Evolutionary conservation across 2,329 filamentous ascomycete genomes (phyloP).

Genomic region (Ceratocystis destructans): DNA sequence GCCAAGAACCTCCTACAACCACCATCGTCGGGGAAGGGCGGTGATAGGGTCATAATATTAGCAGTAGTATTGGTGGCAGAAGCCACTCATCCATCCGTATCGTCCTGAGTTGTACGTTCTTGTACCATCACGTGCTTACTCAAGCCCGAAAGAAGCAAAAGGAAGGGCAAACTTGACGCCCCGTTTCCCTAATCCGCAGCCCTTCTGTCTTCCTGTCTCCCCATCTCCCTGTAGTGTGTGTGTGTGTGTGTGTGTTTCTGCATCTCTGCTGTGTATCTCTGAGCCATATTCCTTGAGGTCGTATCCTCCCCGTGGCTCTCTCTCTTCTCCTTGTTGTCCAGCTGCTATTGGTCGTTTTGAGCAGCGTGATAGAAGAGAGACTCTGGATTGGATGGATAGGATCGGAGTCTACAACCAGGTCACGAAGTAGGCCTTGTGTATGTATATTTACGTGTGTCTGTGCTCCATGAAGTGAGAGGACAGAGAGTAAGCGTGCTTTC

Average conservation of each 20-base stretch:
- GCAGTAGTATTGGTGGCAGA: not conserved
- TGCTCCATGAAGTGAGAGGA: not conserved
- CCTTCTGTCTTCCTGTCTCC: not conserved
- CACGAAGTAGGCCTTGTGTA: not conserved
- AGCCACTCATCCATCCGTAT: not conserved
- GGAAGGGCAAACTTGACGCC: no score
- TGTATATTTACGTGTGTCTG: not conserved
- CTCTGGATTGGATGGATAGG: not conserved
- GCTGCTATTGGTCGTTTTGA: not conserved
- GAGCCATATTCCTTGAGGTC: no score
- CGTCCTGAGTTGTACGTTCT: not conserved
- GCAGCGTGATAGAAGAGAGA: not conserved
- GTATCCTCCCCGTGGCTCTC: not conserved
- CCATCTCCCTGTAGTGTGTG: not conserved
- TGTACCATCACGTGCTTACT: not conserved
- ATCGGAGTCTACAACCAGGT: not conserved
- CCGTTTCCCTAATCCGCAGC: no score
- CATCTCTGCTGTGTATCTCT: not conserved
- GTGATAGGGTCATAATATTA: not conserved
- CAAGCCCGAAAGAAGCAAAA: not conserved
- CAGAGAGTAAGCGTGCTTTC: not conserved
- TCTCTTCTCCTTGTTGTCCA: not conserved
- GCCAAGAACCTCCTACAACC: not conserved
- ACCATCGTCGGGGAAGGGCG: not conserved
- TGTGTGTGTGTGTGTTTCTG: not conserved